A percentile compares a stretch with the other conserved stretches of the same genome.
Evolutionary conservation across 805 yeast species (phyloP).

Genomic region (Wickerhamomyces strasburgensis): DNA sequence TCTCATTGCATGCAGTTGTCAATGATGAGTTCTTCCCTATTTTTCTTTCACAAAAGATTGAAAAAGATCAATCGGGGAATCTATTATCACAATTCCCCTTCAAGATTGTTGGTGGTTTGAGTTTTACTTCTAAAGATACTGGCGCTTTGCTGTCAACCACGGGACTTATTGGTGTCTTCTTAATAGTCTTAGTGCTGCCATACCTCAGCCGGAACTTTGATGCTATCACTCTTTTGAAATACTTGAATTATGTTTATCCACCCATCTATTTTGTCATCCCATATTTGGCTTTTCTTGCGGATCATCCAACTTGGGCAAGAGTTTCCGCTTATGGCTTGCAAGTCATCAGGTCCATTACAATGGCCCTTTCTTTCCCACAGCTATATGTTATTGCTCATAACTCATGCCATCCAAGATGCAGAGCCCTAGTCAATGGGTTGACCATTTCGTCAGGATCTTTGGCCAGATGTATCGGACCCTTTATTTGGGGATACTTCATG

Average conservation of each 20-base stretch:
- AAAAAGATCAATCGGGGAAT: constrained; percentile 9
- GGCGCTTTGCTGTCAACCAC: constrained; percentile 20
- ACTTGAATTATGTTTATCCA: constrained; percentile 15
- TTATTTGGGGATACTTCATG: constrained; percentile 15
- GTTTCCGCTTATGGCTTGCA: constrained; percentile 6
- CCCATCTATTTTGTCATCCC: constrained; percentile 15
- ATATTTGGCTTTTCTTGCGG: constrained; percentile 16
- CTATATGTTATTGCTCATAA: constrained; percentile 13
- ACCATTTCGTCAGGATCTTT: constrained; percentile 9
- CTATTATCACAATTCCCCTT: constrained; percentile 16
- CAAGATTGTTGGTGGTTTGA: constrained; percentile 20
- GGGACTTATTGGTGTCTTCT: constrained; percentile 17
- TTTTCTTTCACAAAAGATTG: constrained; percentile 13
- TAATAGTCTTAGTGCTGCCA: constrained; percentile 16
- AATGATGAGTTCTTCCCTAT: constrained; percentile 14
- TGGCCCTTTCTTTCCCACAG: constrained; percentile 12
- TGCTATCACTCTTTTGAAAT: constrained; percentile 16
- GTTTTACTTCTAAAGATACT: constrained; percentile 17
- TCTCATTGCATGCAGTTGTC: constrained; percentile 10
- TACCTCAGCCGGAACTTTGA: constrained; percentile 20
- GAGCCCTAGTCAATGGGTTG: constrained; percentile 14
- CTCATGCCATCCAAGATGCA: constrained; percentile 12
- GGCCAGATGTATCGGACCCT: constrained; percentile 14
- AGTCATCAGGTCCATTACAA: constrained; percentile 5
- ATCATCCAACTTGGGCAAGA: constrained; percentile 5